A percentile compares a stretch with the other conserved stretches of the same genome.
phyloP scores from a whole-genome alignment of 2,329 filamentous ascomycete genomes.

The Juglanconis juglandina region DNA sequence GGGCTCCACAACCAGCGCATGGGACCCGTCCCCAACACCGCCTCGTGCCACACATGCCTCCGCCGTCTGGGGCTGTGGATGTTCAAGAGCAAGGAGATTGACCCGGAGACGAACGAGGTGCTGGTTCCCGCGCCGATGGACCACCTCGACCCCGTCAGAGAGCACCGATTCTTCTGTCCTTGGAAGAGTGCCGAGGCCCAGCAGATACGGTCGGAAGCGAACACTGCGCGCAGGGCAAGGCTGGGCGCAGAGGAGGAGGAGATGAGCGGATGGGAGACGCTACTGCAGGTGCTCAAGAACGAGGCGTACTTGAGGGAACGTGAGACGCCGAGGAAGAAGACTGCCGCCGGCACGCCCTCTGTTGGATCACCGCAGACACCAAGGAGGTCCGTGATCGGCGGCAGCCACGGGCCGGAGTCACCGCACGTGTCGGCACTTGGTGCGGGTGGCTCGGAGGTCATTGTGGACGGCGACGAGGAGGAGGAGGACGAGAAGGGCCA shows the following conservation, averaged over 20 bases:
- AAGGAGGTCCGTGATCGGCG: not conserved
- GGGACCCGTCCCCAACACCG: conserved; percentile 65
- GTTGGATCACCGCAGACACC: conserved; percentile 9
- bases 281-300: conserved; percentile 55
- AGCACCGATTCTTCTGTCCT: conserved; percentile 81
- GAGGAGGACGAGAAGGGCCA: conserved; percentile 45
- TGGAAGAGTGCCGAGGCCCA: conserved; percentile 69
- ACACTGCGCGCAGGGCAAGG: conserved; percentile 7
- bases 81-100: conserved; percentile 73
- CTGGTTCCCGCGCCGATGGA: conserved; percentile 61
- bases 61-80: conserved; percentile 90
- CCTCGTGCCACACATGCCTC: conserved; percentile 81
- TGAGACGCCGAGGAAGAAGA: conserved; percentile 27
- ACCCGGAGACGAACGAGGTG: conserved; percentile 46
- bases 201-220: conserved; percentile 39
- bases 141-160: conserved; percentile 63
- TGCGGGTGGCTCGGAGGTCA: conserved; percentile 20
- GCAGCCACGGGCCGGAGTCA: not conserved
- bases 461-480: conserved; percentile 35
- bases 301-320: conserved; percentile 50
- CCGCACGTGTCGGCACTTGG: conserved; percentile 13
- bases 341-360: conserved; percentile 3
- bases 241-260: conserved; percentile 32
- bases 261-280: conserved; percentile 52
- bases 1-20: conserved; percentile 54